These are phyloP conservation scores for Ogataea paraovalis DNA, from an alignment of 805 yeast species.

Conservation along the genomic window DNA sequence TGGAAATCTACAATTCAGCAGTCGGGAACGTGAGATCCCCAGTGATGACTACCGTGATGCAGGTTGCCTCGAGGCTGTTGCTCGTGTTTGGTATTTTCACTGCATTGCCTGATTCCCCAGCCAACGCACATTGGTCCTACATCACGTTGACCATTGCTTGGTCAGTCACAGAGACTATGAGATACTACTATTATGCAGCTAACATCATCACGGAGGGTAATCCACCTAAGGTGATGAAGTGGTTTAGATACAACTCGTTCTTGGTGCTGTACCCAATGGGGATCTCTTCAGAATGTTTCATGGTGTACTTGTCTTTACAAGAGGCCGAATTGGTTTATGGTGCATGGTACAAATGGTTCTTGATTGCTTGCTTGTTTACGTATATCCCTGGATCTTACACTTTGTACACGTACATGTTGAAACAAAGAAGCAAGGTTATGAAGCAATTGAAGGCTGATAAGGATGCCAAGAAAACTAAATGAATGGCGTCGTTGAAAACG, in stretches of 20 bases:
- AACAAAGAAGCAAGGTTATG: conserved; percentile 78
- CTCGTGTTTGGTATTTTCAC: conserved; percentile 81
- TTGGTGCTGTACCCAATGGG: conserved; percentile 85
- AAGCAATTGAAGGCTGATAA: conserved; percentile 32
- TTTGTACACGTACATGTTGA: conserved; percentile 82
- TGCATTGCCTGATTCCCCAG: conserved; percentile 68
- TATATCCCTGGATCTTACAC: conserved; percentile 87
- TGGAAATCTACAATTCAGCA: conserved; percentile 76
- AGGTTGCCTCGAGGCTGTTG: conserved; percentile 79
- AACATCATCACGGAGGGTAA: conserved; percentile 46
- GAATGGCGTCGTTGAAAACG: too few species aligned
- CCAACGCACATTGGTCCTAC: conserved; percentile 55
- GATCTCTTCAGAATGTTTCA: conserved; percentile 75
- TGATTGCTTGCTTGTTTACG: conserved; percentile 54
- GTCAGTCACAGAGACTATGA: conserved; percentile 89
- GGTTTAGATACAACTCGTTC: conserved; percentile 81
- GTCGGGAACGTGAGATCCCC: conserved; percentile 85
- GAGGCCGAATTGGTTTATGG: conserved; percentile 58
- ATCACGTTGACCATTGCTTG: conserved; percentile 73
- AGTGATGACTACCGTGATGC: conserved; percentile 75
- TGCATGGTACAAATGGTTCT: conserved; percentile 46
- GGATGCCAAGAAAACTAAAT: not conserved
- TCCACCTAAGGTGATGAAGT: conserved; percentile 57
- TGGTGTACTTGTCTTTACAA: conserved; percentile 67
- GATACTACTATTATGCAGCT: conserved; percentile 84